phyloP scores from a whole-genome alignment of 2,329 filamentous ascomycete species.

The Fusarium temperatum region DNA sequence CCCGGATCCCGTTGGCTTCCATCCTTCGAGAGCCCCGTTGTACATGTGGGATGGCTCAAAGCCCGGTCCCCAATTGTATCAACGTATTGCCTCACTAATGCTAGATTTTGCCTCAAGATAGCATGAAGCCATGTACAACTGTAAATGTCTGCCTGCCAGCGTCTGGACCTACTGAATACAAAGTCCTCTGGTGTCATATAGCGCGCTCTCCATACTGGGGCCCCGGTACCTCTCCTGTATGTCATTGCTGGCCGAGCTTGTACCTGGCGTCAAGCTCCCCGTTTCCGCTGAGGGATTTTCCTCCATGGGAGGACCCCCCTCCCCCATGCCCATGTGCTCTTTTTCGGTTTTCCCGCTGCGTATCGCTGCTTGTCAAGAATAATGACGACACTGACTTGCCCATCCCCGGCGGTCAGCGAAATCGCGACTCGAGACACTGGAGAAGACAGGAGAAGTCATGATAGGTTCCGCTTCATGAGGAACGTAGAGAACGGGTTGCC shows the following conservation, averaged over 20 bases:
- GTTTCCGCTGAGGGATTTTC: slow-evolving; percentile 44
- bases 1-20: slow-evolving; percentile 32
- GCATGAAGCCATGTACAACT: slow-evolving; percentile 16
- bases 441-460: slow-evolving; percentile 11
- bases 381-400: slow-evolving; percentile 42
- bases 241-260: slow-evolving; percentile 35
- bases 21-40: slow-evolving; percentile 14
- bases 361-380: slow-evolving; percentile 30
- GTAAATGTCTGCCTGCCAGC: neutral
- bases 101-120: slow-evolving; percentile 32
- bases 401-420: slow-evolving; percentile 42
- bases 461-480: slow-evolving; percentile 12
- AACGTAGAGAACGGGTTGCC: slow-evolving; percentile 14
- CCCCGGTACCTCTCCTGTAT: slow-evolving; percentile 41
- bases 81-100: slow-evolving; percentile 13
- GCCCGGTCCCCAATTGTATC: slow-evolving; percentile 17
- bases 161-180: slow-evolving; percentile 21
- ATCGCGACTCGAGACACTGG: slow-evolving; percentile 39
- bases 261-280: slow-evolving; percentile 34
- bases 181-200: slow-evolving; percentile 22
- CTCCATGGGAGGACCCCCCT: slow-evolving; percentile 25
- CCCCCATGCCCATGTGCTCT: slow-evolving; percentile 32
- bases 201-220: slow-evolving; percentile 20
- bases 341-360: slow-evolving; percentile 19
- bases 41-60: slow-evolving; percentile 19